A percentile compares a stretch with the other conserved stretches of the same genome.
Conservation (phyloP, 2,329 filamentous ascomycete species). For the Penicillium aurantiogriseum region DNA sequence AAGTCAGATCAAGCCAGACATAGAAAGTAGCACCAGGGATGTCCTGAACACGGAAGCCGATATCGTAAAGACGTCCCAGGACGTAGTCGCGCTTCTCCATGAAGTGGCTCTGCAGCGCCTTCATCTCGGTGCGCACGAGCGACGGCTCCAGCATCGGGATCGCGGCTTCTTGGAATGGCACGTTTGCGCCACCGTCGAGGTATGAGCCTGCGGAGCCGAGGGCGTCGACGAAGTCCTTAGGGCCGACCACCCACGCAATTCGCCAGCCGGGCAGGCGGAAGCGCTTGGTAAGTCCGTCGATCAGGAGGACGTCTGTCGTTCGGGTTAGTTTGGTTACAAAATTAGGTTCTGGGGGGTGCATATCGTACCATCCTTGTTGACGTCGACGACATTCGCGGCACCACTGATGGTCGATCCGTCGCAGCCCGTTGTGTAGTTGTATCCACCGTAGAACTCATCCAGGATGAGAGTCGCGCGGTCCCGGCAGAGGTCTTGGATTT, state of each 20-base stretch:
- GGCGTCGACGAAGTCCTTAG: slow-evolving; percentile 93
- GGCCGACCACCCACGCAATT: slow-evolving; percentile 92
- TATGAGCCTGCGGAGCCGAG: slow-evolving; percentile 91
- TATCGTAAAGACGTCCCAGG: slow-evolving; percentile 71
- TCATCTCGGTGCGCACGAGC: slow-evolving; percentile 81
- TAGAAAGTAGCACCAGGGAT: slow-evolving; percentile 94
- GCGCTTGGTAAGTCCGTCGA: slow-evolving; percentile 93
- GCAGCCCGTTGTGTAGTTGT: slow-evolving; percentile 92
- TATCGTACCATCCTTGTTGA: slow-evolving; percentile 66
- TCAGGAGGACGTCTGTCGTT: slow-evolving; percentile 73
- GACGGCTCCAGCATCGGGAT: slow-evolving; percentile 87
- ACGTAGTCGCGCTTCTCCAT: slow-evolving; percentile 91
- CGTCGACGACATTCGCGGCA: slow-evolving; percentile 85
- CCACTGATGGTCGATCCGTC: slow-evolving; percentile 86
- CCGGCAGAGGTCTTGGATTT: slow-evolving; percentile 91
- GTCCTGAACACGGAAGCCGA: slow-evolving; percentile 83
- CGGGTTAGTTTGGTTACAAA: slow-evolving; percentile 6
- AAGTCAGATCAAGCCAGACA: slow-evolving; percentile 68
- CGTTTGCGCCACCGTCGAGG: slow-evolving; percentile 90
- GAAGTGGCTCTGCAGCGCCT: slow-evolving; percentile 85
- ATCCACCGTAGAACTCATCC: slow-evolving; percentile 95
- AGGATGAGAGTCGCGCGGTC: slow-evolving; percentile 88
- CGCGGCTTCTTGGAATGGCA: slow-evolving; percentile 92
- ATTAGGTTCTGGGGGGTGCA: not conserved
- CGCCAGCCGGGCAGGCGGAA: slow-evolving; percentile 96